Evolutionary conservation across 345 rosid species (phyloP).

Genomic region (Dovyalis caffra): DNA sequence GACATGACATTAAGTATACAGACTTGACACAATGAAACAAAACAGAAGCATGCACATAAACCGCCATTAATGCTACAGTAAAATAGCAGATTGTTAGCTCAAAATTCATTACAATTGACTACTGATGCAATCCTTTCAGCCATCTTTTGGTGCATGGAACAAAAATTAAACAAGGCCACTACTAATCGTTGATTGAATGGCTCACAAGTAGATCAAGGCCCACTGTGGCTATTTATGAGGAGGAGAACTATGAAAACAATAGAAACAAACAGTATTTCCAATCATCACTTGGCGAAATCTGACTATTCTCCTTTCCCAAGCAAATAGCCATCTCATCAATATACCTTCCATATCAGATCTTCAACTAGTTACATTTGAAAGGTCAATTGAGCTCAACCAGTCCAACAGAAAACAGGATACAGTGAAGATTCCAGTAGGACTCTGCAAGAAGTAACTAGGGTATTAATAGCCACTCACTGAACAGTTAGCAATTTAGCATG

Average conservation of each 20-base stretch:
- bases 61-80: background rate
- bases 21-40: background rate
- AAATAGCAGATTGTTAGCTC: background rate
- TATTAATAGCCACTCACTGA: background rate
- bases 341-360: constrained; percentile 2
- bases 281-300: background rate
- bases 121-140: background rate
- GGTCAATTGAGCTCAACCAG: background rate
- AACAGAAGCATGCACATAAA: background rate
- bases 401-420: background rate
- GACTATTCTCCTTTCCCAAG: background rate
- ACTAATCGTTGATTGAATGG: background rate
- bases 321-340: background rate
- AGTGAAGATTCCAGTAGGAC: background rate
- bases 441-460: background rate
- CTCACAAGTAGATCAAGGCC: constrained; percentile 2
- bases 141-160: constrained; percentile 10
- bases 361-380: background rate
- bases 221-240: constrained; percentile 1
- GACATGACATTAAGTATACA: background rate
- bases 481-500: background rate
- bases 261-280: background rate
- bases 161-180: constrained; percentile 11
- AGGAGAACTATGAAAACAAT: background rate
- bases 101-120: constrained; percentile 19